phyloP scores from a whole-genome alignment of 768 basidiomycete genomes.

The Psilocybe tampanensis region DNA sequence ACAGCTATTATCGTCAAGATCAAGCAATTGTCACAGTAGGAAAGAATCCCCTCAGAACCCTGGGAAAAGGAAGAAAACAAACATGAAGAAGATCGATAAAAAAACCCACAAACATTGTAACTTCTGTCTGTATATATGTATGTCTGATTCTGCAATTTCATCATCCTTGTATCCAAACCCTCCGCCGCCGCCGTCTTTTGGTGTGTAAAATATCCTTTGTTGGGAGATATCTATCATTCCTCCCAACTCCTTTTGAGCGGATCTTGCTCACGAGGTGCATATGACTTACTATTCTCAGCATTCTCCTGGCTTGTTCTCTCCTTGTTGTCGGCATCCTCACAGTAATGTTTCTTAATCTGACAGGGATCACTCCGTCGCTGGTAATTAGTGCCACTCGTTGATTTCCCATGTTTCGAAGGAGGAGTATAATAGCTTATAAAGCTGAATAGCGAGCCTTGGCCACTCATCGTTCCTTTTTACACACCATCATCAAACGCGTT shows the following conservation, averaged over 20 bases:
- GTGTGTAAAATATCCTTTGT: constrained; percentile 17
- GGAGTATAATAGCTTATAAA: constrained; percentile 6
- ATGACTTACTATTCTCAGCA: constrained; percentile 10
- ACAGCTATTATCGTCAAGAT: constrained; percentile 54
- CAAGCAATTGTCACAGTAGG: constrained; percentile 45
- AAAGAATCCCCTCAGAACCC: neutral
- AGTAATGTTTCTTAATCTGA: neutral
- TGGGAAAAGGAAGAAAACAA: neutral
- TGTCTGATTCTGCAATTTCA: constrained; percentile 16
- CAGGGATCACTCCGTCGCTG: neutral
- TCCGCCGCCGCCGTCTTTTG: neutral
- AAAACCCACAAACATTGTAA: neutral
- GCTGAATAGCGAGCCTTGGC: neutral
- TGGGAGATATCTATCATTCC: constrained; percentile 7
- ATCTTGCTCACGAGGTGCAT: constrained; percentile 15
- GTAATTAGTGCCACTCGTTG: neutral
- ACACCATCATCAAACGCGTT: neutral
- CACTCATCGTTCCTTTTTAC: neutral
- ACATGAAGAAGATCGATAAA: constrained; percentile 7
- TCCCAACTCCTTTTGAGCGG: constrained; percentile 1
- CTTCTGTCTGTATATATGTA: constrained; percentile 15
- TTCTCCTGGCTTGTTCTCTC: neutral
- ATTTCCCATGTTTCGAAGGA: neutral
- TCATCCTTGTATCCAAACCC: neutral
- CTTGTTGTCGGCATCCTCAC: neutral